Evolutionary conservation across 1,284 basidiomycete species (phyloP), one percentile per base, ranked within the genome.

Genomic region (Tranzscheliella williamsii): DNA sequence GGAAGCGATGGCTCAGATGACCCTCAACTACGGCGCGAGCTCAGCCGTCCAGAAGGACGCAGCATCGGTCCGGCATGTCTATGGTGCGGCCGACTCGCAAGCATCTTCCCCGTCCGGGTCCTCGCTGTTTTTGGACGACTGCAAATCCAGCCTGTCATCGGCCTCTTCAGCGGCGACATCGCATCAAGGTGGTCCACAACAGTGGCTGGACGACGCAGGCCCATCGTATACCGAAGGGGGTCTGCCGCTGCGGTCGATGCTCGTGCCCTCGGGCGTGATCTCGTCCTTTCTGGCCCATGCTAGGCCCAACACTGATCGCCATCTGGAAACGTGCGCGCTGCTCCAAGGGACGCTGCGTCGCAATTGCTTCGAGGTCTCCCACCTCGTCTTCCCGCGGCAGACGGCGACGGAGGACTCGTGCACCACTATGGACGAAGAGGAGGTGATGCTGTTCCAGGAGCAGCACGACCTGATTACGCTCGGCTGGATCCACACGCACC

Each of bases 401-500:
- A 85, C 85, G 54, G 86, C 88, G 45, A 90, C 89, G 56, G 84
- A 86, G 54, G 88, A 93, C 79, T 90, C 88, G 26, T 93, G 91
- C 79, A 85, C 86, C 36, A 92, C 90, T 85, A 86, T 87, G 47
- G 86, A 88, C 72, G 91, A 93, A 68, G 90, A 91, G 73, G 79
- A 88, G 32, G 87, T 91, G n/a, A 78, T 90, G 75, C 83, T 84
- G 67, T 90, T 91, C 74, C 90, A 89, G 60, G 86, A 89, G 33
- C 24, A 24, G 12, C 79, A 87, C 48, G 83, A 83, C 53, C 76
- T 93, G 68, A 86, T 92, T 45, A 91, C 89, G 5, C 83, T 94
- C 38, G 91, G 90, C 50, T 93, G 90, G 91, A 92, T 92, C 61
- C 90, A 93, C 79, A 93, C 90, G 0, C 90, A 93, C 76, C 91